These are phyloP conservation scores for Paecilomyces variotii DNA, from an alignment of 2,329 filamentous ascomycete species.

Conservation along the genomic window DNA sequence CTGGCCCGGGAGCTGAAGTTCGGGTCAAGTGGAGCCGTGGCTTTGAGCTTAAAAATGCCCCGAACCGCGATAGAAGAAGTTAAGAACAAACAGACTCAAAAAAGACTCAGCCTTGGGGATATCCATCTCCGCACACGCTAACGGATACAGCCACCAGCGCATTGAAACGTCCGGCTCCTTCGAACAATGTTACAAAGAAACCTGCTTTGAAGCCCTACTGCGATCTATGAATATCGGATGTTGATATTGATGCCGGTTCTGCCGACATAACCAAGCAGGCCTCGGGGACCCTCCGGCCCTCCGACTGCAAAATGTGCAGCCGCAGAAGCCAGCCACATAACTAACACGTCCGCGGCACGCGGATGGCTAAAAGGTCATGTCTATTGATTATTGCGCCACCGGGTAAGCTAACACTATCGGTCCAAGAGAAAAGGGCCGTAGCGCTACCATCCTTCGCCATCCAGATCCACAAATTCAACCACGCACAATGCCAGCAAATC, in stretches of 20 bases:
- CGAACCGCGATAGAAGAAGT: background rate
- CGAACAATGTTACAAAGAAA: background rate
- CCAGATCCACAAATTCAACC: background rate
- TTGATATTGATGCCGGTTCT: background rate
- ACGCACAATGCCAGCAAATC: background rate
- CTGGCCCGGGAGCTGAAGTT: background rate
- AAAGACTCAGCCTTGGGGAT: background rate
- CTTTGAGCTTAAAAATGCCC: background rate
- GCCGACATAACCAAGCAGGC: background rate
- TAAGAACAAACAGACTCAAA: too few species aligned
- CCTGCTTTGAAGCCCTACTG: too few species aligned
- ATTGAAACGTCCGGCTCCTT: background rate
- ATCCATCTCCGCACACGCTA: background rate
- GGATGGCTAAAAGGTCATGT: background rate
- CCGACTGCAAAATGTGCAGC: background rate
- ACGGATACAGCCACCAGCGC: background rate
- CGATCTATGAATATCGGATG: too few species aligned
- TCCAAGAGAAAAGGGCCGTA: background rate
- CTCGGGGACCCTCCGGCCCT: background rate
- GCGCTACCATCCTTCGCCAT: background rate
- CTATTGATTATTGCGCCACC: background rate
- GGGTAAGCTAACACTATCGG: background rate
- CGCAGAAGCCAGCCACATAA: background rate
- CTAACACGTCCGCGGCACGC: background rate
- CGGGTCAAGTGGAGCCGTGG: background rate